Evolutionary conservation across 2,329 filamentous ascomycete genomes (phyloP).

Genomic region (Periconia sp.): DNA sequence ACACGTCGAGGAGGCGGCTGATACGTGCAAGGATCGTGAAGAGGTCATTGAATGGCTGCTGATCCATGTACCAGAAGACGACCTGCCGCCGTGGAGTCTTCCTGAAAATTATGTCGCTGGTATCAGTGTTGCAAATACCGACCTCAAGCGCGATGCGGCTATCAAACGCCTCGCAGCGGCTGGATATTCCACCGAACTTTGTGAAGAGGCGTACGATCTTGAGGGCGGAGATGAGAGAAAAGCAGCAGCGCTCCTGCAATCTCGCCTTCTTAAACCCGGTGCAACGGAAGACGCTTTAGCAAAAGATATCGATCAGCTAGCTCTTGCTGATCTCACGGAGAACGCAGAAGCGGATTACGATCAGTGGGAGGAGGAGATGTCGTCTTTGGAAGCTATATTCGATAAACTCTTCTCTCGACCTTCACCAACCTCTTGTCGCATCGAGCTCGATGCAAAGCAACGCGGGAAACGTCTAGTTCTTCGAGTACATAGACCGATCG

Average conservation of each 20-base stretch:
- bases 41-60: slow-evolving; percentile 95
- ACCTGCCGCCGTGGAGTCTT: slow-evolving; percentile 87
- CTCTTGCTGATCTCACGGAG: slow-evolving; percentile 44
- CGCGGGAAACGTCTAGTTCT: slow-evolving; percentile 52
- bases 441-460: slow-evolving; percentile 61
- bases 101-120: slow-evolving; percentile 91
- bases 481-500: slow-evolving; percentile 70
- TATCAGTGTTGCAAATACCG: slow-evolving; percentile 79
- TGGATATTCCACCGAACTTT: slow-evolving; percentile 85
- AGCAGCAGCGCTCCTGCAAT: slow-evolving; percentile 79
- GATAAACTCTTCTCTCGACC: slow-evolving; percentile 61
- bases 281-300: slow-evolving; percentile 30
- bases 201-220: slow-evolving; percentile 73
- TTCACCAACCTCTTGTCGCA: slow-evolving; percentile 67
- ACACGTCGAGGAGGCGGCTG: slow-evolving; percentile 85
- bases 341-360: slow-evolving; percentile 18
- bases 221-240: slow-evolving; percentile 71
- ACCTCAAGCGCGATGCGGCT: slow-evolving; percentile 77
- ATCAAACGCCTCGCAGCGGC: slow-evolving; percentile 79
- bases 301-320: slow-evolving; percentile 37
- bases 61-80: slow-evolving; percentile 95
- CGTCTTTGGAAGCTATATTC: slow-evolving; percentile 82
- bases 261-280: slow-evolving; percentile 57
- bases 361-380: slow-evolving; percentile 82
- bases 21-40: slow-evolving; percentile 85